These are phyloP conservation scores for Arctium minus DNA, from an alignment of 129 eudicot genomes.

Conservation along the genomic window DNA sequence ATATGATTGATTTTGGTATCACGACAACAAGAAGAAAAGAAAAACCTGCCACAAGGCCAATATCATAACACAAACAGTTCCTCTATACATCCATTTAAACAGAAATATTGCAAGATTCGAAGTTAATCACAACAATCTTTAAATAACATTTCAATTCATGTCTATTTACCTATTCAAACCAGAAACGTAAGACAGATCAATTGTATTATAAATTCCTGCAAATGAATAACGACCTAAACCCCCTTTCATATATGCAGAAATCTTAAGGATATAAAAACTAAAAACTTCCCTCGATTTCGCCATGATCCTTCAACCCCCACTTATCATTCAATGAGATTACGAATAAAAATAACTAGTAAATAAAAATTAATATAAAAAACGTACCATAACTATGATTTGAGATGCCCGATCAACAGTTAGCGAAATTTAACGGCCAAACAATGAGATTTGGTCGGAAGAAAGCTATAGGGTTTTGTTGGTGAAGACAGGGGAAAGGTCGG, in stretches of 20 bases:
- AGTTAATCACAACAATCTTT: neutral
- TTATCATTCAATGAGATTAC: neutral
- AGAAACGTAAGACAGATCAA: neutral
- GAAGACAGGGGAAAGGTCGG: neutral
- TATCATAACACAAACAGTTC: neutral
- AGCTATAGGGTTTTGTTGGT: constrained; percentile 7
- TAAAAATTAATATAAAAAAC: neutral
- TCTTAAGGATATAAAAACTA: neutral
- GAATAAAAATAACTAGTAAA: neutral
- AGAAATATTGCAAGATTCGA: neutral
- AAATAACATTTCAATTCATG: neutral
- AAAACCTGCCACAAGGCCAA: neutral
- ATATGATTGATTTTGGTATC: neutral
- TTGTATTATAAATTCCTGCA: neutral
- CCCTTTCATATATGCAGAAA: neutral
- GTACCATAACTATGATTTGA: neutral
- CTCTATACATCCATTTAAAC: neutral
- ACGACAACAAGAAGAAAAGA: neutral
- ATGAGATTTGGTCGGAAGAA: neutral
- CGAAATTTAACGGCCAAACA: neutral
- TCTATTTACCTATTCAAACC: neutral
- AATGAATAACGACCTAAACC: neutral
- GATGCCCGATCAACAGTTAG: neutral
- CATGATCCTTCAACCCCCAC: neutral
- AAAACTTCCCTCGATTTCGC: neutral